These are phyloP conservation scores for Hydnomerulius pinastri DNA, from an alignment of 768 basidiomycete genomes.

Conservation along the genomic window DNA sequence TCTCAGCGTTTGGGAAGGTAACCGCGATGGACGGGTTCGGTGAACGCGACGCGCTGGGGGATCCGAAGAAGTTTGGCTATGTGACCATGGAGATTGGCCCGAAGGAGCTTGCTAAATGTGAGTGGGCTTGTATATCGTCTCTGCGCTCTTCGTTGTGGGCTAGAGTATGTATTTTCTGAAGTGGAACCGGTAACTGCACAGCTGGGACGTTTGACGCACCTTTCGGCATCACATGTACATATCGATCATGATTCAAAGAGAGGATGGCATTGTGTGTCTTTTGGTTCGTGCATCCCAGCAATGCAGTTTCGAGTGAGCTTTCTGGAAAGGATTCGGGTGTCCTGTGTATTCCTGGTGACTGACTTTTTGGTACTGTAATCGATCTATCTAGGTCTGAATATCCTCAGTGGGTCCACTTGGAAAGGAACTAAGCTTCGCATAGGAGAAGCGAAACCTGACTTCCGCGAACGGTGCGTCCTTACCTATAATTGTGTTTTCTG, in stretches of 20 bases:
- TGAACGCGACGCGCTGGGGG: slow-evolving; percentile 59
- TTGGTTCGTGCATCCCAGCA: no score
- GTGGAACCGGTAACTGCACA: no score
- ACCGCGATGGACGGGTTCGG: slow-evolving; percentile 72
- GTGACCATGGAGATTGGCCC: slow-evolving; percentile 68
- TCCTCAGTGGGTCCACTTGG: slow-evolving; percentile 82
- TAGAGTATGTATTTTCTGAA: no score
- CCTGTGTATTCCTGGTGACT: no score
- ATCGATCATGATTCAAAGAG: no score
- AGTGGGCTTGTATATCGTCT: slow-evolving; percentile 21
- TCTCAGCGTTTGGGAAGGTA: slow-evolving; percentile 69
- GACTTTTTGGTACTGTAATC: not conserved
- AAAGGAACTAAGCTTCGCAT: slow-evolving; percentile 85
- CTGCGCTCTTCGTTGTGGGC: no score
- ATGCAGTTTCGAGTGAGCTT: no score
- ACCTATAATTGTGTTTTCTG: not conserved
- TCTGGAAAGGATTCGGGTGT: no score
- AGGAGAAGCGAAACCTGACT: slow-evolving; percentile 83
- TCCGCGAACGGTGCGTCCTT: slow-evolving; percentile 57
- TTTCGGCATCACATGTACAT: no score
- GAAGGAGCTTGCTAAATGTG: slow-evolving; percentile 65
- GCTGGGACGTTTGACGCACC: no score
- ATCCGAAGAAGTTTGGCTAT: slow-evolving; percentile 71
- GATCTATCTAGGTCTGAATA: slow-evolving; percentile 59
- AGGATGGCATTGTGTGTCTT: no score